Percentiles rank a stretch among this genome's conserved stretches.
These are phyloP conservation scores for Penicillium odoratum DNA, from an alignment of 495 filamentous ascomycete species.

Conservation along the genomic window DNA sequence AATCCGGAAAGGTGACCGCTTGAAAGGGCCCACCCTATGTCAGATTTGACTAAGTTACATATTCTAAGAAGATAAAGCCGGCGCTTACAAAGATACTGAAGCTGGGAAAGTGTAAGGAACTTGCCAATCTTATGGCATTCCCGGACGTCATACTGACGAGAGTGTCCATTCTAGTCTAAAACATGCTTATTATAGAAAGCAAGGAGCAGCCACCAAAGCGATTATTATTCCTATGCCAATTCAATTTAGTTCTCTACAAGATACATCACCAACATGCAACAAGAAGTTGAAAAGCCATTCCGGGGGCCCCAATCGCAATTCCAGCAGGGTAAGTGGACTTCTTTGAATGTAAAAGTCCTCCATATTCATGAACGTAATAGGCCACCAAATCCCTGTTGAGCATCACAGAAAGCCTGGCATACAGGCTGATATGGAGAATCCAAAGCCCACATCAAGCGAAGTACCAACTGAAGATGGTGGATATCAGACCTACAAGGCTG, in stretches of 20 bases:
- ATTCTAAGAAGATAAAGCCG: background rate
- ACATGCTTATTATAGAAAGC: background rate
- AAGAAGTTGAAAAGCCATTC: slow-evolving; percentile 15
- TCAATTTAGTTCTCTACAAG: background rate
- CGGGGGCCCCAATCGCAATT: slow-evolving; percentile 22
- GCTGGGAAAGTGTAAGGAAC: background rate
- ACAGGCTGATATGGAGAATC: slow-evolving; percentile 62
- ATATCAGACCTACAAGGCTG: slow-evolving; percentile 74
- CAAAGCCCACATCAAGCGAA: slow-evolving; percentile 62
- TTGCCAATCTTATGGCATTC: background rate
- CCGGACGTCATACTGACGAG: background rate
- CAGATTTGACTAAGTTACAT: background rate
- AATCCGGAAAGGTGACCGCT: background rate
- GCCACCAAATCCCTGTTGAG: slow-evolving; percentile 67
- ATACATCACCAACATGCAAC: slow-evolving; percentile 15
- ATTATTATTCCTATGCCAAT: background rate
- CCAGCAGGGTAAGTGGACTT: slow-evolving; percentile 15
- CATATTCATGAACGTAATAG: slow-evolving; percentile 34
- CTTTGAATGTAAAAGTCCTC: background rate
- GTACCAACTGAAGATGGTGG: slow-evolving; percentile 69
- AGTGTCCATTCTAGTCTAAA: background rate
- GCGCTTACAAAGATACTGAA: background rate
- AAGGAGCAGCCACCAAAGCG: background rate
- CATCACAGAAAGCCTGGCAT: slow-evolving; percentile 67
- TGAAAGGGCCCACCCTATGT: background rate